Conservation (phyloP, 345 rosid species). For the Luvunga scandens region DNA sequence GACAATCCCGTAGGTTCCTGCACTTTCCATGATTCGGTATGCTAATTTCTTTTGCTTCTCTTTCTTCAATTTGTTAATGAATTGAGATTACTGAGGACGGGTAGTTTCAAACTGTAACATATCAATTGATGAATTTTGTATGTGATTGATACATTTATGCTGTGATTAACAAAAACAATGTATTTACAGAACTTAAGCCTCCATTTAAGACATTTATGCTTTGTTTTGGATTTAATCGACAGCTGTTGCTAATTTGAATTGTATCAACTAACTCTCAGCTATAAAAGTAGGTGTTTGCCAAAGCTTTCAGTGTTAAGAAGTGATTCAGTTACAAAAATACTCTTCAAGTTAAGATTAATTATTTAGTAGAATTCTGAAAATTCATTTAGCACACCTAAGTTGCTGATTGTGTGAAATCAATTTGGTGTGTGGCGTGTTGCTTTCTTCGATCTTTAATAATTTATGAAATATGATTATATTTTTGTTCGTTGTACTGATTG, state of each 20-base stretch:
- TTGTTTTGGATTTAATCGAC: background rate
- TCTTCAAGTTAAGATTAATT: background rate
- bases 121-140: background rate
- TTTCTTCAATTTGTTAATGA: background rate
- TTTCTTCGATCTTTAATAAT: background rate
- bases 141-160: background rate
- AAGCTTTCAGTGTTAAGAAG: no score
- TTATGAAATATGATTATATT: background rate
- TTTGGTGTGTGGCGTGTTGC: background rate
- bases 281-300: background rate
- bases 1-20: conserved; percentile 90
- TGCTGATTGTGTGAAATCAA: background rate
- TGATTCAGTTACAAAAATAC: background rate
- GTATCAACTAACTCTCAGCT: background rate
- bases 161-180: background rate
- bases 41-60: background rate
- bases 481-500: conserved; percentile 22
- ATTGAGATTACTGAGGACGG: background rate
- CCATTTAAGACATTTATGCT: background rate
- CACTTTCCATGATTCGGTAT: conserved; percentile 66
- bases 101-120: background rate
- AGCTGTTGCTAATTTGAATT: background rate
- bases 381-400: no score
- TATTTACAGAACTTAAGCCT: background rate
- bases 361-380: background rate